Evolutionary conservation across 2,329 filamentous ascomycete genomes (phyloP), one percentile per base, ranked within the genome.

Genomic region (Chalaropsis thielavioides): DNA sequence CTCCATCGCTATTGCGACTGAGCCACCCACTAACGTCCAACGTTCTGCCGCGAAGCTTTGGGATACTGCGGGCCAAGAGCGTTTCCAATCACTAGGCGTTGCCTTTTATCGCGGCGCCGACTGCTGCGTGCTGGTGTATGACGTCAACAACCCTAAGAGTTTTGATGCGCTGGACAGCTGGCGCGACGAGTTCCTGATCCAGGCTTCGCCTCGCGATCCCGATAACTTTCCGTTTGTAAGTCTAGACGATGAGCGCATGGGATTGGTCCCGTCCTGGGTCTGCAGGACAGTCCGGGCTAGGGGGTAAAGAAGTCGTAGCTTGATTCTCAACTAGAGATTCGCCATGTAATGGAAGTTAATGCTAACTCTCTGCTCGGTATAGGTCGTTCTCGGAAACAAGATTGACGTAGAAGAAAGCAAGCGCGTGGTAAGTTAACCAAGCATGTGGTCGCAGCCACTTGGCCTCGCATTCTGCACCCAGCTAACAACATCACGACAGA

Each of bases 71-170:
- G 92, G 92, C 38, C 92, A 99, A 76, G 92, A 99, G 76, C 87
- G 92, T 68, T 99, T 99, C 76, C 92, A 99, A 77, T 96, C 92
- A 44, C 81, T 99, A 70, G 92, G 94, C 64, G 92, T 99, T 56
- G 94, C 92, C 61, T 99, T 99, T 78, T 99, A 99, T 79, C 85
- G 92, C 69, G 92, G 92, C 69, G 92, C 94, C 70, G 92, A 99
- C 79, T 97, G 92, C 83, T 97, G 94, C 75, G 92, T 97, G 67
- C 81, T 99, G 64, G 92, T 97, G 63, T 97, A 94, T 80, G 92
- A 99, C 74, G 92, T 99, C 76, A 99, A 99, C 80, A 97, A 96
- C 76, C 89, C 92, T 68, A 99, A 99, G 84, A 96, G 91, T 75
- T 99, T 99, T 76, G 94, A 99, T 75, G 95, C 92, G 15, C 83